Evolutionary conservation across 805 yeast genomes (phyloP), one percentile per base, ranked within the genome.

Genomic region (Candida methanosorbosa): DNA sequence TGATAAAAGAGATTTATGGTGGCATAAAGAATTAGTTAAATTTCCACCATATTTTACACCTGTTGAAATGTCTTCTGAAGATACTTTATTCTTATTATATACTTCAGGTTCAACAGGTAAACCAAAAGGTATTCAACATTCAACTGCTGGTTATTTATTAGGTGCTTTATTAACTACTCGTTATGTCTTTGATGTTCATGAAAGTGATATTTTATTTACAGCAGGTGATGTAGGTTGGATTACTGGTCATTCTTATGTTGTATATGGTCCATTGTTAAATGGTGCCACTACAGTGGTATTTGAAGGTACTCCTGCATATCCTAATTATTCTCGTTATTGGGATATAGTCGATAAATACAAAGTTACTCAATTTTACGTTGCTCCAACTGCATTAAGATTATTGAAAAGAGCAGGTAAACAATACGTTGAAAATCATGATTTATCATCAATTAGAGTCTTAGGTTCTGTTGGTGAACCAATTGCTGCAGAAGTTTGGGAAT

Each of bases 221-320:
- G 92, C 94, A 21, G 94, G 92, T 54, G 94, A 83, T 61, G 81
- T 83, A 35, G 94, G 94, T 50, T 83, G 94, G 94, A 81, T 83
- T 50, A 83, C 94, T 6, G 94, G 94, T 38, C 94, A 83, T 61
- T 71, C 92, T 9, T 83, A 83, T 50, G 87, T 77, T 15, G 73
- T 82, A 32, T 83, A 83, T 55, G 94, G 94, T 37, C 94, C 94
- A 26, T 66, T 83, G 53, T 57, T 72, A 21, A 67, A 72, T 46
- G 94, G 94, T 55, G 77, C 81, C 37, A 77, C 94, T 22, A 76
- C 92, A 16, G 71, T 83, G 30, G 81, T 83, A 24, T 83, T 81
- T 53, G 94, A 83, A 64, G 88, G 90, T 45, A 83, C 94, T 12
- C 94, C 94, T 27, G 84, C 87, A 18, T 82, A 79, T 57, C 94